Evolutionary conservation across 225 moss, liverwort and hornwort genomes (phyloP).

Genomic region (Anthoceros angustus): DNA sequence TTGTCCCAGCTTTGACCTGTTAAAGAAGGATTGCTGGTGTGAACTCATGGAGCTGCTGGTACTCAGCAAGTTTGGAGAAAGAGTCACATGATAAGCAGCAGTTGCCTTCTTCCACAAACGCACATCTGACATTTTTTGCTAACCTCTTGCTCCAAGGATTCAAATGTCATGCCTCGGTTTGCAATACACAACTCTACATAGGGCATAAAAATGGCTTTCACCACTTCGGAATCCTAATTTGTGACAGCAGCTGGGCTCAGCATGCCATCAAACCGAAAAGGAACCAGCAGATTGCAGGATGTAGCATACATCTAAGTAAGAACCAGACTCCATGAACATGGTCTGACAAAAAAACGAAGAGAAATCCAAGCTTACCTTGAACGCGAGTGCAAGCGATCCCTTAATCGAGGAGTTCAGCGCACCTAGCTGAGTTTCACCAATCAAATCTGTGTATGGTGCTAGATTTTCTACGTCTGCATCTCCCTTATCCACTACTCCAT

Average conservation of each 20-base stretch:
- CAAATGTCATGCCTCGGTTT: slow-evolving; percentile 32
- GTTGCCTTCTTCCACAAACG: not conserved
- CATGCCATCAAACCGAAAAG: not conserved
- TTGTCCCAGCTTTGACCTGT: slow-evolving; percentile 17
- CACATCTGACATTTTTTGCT: not conserved
- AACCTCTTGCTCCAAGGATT: slow-evolving; percentile 55
- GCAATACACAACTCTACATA: slow-evolving; percentile 41
- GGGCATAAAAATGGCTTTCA: slow-evolving; percentile 33
- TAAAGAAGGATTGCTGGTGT: not conserved
- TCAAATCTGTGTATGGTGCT: slow-evolving; percentile 57
- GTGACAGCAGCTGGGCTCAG: too few relatives aligned
- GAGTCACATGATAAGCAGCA: not conserved
- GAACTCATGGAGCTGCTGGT: too few relatives aligned
- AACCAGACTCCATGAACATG: not conserved
- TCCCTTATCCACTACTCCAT: slow-evolving; percentile 55
- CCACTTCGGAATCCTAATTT: slow-evolving; percentile 39
- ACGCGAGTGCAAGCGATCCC: slow-evolving; percentile 34
- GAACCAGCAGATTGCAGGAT: not conserved
- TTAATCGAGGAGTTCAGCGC: slow-evolving; percentile 30
- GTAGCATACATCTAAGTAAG: not conserved
- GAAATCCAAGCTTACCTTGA: slow-evolving; percentile 22
- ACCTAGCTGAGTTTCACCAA: slow-evolving; percentile 62
- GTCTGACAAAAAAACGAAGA: not conserved
- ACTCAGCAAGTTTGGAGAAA: not conserved
- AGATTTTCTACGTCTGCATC: slow-evolving; percentile 48